These are phyloP conservation scores for Suhomyces kilbournensis DNA, from an alignment of 805 yeast genomes.

Conservation along the genomic window DNA sequence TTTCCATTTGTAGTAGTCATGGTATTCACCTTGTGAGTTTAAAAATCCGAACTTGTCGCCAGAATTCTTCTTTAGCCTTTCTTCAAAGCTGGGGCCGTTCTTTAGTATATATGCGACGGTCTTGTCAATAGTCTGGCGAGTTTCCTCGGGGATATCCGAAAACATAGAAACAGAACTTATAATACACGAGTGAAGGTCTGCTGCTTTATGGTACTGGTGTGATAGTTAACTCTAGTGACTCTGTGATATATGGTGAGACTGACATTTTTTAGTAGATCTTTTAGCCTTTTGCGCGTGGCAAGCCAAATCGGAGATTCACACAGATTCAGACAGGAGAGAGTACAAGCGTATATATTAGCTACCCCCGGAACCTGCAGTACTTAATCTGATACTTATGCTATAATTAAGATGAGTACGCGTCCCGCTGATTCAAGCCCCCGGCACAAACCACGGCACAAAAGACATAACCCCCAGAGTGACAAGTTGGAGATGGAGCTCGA, in stretches of 20 bases:
- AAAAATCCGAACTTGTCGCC: constrained; percentile 64
- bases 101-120: constrained; percentile 68
- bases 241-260: too few species aligned
- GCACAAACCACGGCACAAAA: too few species aligned
- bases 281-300: not conserved
- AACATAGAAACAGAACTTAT: too few species aligned
- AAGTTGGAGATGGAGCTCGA: constrained; percentile 47
- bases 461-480: not conserved
- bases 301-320: not conserved
- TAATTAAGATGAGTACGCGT: too few species aligned
- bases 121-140: constrained; percentile 54
- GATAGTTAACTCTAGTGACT: too few species aligned
- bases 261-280: not conserved
- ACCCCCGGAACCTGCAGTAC: not conserved
- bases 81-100: constrained; percentile 68
- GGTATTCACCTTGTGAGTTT: constrained; percentile 48
- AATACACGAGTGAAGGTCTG: too few species aligned
- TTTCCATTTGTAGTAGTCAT: constrained; percentile 55
- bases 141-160: constrained; percentile 1
- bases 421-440: too few species aligned
- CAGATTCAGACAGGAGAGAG: not conserved
- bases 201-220: not conserved
- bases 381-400: not conserved
- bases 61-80: constrained; percentile 46
- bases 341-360: not conserved